phyloP scores from a whole-genome alignment of 2,329 filamentous ascomycete species.

The Phaeosphaeriaceae sp. region DNA sequence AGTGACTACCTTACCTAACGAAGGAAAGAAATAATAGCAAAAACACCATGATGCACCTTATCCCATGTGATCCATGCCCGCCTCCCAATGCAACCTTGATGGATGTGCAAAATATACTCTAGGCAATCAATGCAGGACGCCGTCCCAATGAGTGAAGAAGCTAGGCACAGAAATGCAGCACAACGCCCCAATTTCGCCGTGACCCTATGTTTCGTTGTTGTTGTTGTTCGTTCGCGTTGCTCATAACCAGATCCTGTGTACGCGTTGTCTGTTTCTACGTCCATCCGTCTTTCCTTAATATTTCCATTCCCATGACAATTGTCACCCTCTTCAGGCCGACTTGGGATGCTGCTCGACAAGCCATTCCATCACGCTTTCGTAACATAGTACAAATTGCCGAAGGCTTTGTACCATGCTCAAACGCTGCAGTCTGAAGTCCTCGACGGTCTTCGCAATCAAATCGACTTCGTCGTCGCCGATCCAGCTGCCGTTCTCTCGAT shows the following conservation, averaged over 20 bases:
- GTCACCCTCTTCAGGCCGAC: slow-evolving; percentile 38
- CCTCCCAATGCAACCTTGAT: not conserved
- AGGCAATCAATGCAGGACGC: not conserved
- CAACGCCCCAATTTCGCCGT: not conserved
- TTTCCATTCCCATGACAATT: not conserved
- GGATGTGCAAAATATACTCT: not conserved
- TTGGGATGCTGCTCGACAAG: slow-evolving; percentile 58
- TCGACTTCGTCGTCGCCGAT: slow-evolving; percentile 75
- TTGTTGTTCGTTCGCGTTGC: not conserved
- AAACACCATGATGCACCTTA: not conserved
- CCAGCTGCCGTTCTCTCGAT: slow-evolving; percentile 65
- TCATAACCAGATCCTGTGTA: not conserved
- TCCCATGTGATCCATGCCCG: not conserved
- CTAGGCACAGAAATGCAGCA: not conserved
- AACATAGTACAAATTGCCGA: slow-evolving; percentile 92
- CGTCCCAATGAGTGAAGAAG: not conserved
- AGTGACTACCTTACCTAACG: not conserved
- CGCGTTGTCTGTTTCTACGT: not conserved
- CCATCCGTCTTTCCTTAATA: not conserved
- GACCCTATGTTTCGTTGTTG: not conserved
- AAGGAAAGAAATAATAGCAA: not conserved
- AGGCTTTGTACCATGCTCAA: slow-evolving; percentile 97
- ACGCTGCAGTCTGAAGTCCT: slow-evolving; percentile 86
- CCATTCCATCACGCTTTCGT: slow-evolving; percentile 95
- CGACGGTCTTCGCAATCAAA: slow-evolving; percentile 83